Conservation (phyloP, 495 filamentous ascomycete genomes). For the Xylaria longipes region DNA sequence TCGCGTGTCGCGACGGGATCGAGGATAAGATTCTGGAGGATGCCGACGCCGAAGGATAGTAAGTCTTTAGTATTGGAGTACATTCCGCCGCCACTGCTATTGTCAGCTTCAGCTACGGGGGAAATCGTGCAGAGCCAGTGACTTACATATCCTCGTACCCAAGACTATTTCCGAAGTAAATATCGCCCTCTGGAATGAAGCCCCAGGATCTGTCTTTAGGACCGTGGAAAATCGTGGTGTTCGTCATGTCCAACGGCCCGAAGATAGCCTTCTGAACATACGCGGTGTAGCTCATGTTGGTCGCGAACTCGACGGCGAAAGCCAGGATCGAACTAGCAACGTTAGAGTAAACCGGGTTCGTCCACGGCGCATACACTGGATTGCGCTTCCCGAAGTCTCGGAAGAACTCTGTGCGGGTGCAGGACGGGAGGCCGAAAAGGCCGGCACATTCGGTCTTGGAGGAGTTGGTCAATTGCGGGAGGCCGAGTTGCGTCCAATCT, state of each 20-base stretch:
- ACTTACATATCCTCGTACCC: constrained; percentile 55
- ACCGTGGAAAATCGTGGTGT: constrained; percentile 41
- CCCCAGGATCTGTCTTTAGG: constrained; percentile 45
- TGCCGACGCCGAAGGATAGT: constrained; percentile 53
- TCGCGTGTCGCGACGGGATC: constrained; percentile 51
- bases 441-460: constrained; percentile 43
- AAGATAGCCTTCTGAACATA: constrained; percentile 45
- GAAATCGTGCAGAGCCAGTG: constrained; percentile 8
- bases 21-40: constrained; percentile 56
- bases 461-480: constrained; percentile 37
- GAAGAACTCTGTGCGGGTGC: constrained; percentile 44
- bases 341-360: constrained; percentile 51
- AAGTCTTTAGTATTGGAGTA: constrained; percentile 63
- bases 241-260: constrained; percentile 49
- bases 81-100: constrained; percentile 50
- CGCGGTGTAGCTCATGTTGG: constrained; percentile 38
- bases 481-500: constrained; percentile 39
- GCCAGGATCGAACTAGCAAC: constrained; percentile 47
- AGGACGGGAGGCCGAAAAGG: constrained; percentile 37
- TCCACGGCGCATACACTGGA: constrained; percentile 45
- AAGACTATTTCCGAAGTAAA: constrained; percentile 49
- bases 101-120: background rate
- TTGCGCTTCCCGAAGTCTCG: constrained; percentile 43
- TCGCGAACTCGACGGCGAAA: constrained; percentile 47
- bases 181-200: constrained; percentile 46